These are phyloP conservation scores for Candolleomyces aberdarensis DNA, from an alignment of 768 basidiomycete species.

Conservation along the genomic window DNA sequence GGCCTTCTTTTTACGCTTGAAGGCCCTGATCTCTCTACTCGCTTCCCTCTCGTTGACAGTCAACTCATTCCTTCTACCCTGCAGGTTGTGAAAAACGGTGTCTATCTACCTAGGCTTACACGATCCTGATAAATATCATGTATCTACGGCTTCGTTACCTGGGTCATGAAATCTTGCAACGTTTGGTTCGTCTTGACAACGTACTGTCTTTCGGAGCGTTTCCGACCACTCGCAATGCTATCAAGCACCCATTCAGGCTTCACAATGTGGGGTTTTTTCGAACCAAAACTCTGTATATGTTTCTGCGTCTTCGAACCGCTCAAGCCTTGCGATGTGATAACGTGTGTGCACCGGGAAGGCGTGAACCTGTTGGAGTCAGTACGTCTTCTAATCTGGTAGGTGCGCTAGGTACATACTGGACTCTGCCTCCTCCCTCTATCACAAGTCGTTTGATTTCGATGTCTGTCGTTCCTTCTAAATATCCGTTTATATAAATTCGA, in stretches of 20 bases:
- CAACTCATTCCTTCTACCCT: conserved; percentile 1
- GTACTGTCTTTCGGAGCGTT: conserved; percentile 61
- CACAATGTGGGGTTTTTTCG: conserved; percentile 56
- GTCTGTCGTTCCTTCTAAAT: conserved; percentile 68
- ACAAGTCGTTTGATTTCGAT: conserved; percentile 75
- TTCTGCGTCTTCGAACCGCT: conserved; percentile 72
- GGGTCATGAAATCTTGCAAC: conserved; percentile 21
- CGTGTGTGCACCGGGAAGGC: conserved; percentile 70
- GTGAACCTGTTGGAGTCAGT: conserved; percentile 37
- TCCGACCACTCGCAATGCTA: conserved; percentile 58
- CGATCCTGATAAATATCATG: background rate
- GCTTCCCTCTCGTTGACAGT: background rate
- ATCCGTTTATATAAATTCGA: conserved; percentile 70
- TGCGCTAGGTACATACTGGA: conserved; percentile 44
- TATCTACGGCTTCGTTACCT: conserved; percentile 4
- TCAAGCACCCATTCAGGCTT: conserved; percentile 75
- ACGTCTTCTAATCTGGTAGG: background rate
- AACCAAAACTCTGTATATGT: conserved; percentile 49
- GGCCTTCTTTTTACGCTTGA: conserved; percentile 49
- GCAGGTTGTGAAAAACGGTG: background rate
- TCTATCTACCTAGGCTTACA: background rate
- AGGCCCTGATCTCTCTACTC: conserved; percentile 40
- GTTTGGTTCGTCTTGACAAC: conserved; percentile 39
- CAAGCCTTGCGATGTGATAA: conserved; percentile 69
- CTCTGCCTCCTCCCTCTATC: conserved; percentile 60